Evolutionary conservation across 345 rosid species (phyloP), one percentile per base, ranked within the genome.

Genomic region (Corymbia maculata): DNA sequence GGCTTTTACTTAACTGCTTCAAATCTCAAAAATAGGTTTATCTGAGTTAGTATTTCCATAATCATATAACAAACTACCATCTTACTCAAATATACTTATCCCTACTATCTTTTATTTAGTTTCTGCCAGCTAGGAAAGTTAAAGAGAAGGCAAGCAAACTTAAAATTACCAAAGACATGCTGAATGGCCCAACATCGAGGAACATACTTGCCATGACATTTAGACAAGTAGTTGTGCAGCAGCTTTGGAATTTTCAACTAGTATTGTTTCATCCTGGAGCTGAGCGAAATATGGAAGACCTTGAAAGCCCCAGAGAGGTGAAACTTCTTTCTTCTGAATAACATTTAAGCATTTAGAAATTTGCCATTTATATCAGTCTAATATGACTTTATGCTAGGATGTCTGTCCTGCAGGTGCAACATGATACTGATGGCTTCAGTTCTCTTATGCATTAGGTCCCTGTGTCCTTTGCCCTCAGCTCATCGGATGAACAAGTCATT

Each of bases 171-270:
- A 89, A 92, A 88, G 97, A 95, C 90, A 75, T 94, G 89, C 89
- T 94, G 13, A 80, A 75, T 1, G 93, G 92, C 80, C 89, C 92
- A 47, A 68, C 92, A 24, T 93, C 98, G 1, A 88, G 88, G 61
- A 95, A 94, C 91, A 94, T 97, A 90, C 97, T 97, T 85, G 97
- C 98, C 8, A 94, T 96, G 97, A 97, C 99, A 13, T 96, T 96
- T 88, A 94, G 97, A 79, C 99, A 96, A 93, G 98, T 97, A 53
- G 97, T 96, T 86, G 47, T 95, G 90, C 92, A 95, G 85, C 94
- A 94, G 90, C 93, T 97, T 44, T 94, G 96, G 96, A 95, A 91
- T 92, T 96, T 97, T 85, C 95, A 96, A 89, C 92, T 97, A 26
- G 92, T 92, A 70, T 89, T 96, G 85, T 95, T 94, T 85, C 88